Evolutionary conservation across 106 monocot genomes (phyloP).

Genomic region (Agapanthus africanus): DNA sequence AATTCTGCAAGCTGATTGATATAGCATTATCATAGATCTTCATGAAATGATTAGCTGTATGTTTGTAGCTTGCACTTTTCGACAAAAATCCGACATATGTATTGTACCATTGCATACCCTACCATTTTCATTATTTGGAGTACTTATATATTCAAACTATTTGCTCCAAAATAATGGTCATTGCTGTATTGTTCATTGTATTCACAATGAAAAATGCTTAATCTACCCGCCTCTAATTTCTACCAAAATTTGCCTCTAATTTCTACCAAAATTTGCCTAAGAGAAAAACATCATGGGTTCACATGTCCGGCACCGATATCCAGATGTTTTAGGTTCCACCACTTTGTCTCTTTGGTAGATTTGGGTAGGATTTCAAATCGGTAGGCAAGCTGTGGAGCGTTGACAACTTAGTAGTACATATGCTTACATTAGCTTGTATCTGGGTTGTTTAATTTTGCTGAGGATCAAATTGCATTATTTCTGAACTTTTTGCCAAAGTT

Average conservation of each 20-base stretch:
- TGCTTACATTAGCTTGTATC: no score
- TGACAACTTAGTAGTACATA: not conserved
- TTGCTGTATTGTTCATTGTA: not conserved
- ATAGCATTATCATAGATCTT: not conserved
- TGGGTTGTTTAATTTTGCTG: no score
- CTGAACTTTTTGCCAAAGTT: not conserved
- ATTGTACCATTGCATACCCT: not conserved
- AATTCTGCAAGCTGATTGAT: not conserved
- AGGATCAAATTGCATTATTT: not conserved
- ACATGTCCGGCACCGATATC: no score
- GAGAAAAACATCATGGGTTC: no score
- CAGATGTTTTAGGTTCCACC: no score
- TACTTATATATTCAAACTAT: not conserved
- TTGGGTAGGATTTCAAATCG: no score
- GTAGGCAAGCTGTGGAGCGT: not conserved
- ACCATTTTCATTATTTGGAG: not conserved
- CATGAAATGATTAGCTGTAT: not conserved
- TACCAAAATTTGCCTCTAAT: no score
- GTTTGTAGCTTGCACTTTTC: not conserved
- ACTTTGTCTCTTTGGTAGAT: no score
- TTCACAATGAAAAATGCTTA: no score
- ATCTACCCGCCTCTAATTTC: no score
- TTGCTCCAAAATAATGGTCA: not conserved
- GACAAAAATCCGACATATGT: constrained; percentile 1
- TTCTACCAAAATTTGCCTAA: no score